Percentiles rank a stretch among this genome's conserved stretches.
phyloP scores from a whole-genome alignment of 495 filamentous ascomycete genomes.

The Terfezia boudieri region DNA sequence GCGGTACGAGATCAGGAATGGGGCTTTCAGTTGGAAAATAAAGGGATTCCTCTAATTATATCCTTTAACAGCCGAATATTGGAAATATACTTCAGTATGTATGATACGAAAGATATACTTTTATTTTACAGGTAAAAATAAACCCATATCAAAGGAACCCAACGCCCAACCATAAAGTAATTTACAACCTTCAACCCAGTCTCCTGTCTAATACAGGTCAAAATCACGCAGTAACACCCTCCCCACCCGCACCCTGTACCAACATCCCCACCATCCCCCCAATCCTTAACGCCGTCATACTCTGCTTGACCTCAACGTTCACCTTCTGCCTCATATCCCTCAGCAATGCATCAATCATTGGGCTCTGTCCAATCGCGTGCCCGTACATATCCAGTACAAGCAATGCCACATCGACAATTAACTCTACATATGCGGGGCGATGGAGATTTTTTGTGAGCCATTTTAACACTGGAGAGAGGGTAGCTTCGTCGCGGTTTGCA shows the following conservation, averaged over 20 bases:
- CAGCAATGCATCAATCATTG: slow-evolving; percentile 46
- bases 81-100: no score
- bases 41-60: no score
- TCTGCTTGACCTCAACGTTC: slow-evolving; percentile 51
- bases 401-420: slow-evolving; percentile 59
- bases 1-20: no score
- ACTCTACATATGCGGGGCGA: slow-evolving; percentile 51
- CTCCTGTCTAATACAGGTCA: no score
- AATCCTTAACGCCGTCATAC: slow-evolving; percentile 54
- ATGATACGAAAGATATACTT: no score
- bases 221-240: no score
- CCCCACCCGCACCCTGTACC: slow-evolving; percentile 20
- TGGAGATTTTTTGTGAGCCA: slow-evolving; percentile 63
- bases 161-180: no score
- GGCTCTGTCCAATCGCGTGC: slow-evolving; percentile 49
- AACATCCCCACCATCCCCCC: slow-evolving; percentile 72
- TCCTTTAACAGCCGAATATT: no score
- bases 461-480: slow-evolving; percentile 55
- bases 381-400: slow-evolving; percentile 43
- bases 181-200: no score
- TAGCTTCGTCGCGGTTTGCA: slow-evolving; percentile 56
- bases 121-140: no score
- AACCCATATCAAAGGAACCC: no score
- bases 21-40: no score
- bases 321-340: slow-evolving; percentile 42